Conservation (phyloP, 176 grass and related monocot genomes). For the Aegilops tauschii region DNA sequence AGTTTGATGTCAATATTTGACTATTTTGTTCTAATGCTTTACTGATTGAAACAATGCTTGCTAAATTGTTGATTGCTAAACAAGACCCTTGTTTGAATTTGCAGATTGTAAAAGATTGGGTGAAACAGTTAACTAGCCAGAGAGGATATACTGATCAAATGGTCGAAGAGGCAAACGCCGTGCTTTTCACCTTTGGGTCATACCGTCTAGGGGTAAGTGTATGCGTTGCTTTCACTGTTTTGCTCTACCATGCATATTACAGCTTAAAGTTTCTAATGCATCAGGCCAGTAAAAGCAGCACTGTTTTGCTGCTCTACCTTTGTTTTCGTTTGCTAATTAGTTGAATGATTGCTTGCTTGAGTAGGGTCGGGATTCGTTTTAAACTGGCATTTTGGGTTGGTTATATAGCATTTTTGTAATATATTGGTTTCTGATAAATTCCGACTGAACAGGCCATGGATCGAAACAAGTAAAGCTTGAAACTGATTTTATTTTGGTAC, state of each 20-base stretch:
- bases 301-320: background rate
- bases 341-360: background rate
- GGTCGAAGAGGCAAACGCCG: conserved; percentile 88
- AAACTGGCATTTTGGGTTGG: background rate
- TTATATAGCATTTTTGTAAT: background rate
- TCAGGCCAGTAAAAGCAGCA: background rate
- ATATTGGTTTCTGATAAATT: background rate
- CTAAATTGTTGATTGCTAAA: background rate
- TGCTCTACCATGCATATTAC: background rate
- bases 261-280: background rate
- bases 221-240: background rate
- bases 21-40: background rate
- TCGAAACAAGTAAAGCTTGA: background rate
- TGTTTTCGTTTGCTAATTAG: background rate
- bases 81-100: background rate
- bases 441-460: background rate
- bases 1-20: background rate
- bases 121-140: conserved; percentile 79
- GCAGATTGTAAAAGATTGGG: conserved; percentile 88
- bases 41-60: background rate
- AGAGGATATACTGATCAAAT: conserved; percentile 94
- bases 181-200: conserved; percentile 95
- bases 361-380: background rate
- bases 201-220: conserved; percentile 81
- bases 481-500: background rate